Conservation (phyloP, 495 filamentous ascomycete genomes). For the Glonium stellatum region DNA sequence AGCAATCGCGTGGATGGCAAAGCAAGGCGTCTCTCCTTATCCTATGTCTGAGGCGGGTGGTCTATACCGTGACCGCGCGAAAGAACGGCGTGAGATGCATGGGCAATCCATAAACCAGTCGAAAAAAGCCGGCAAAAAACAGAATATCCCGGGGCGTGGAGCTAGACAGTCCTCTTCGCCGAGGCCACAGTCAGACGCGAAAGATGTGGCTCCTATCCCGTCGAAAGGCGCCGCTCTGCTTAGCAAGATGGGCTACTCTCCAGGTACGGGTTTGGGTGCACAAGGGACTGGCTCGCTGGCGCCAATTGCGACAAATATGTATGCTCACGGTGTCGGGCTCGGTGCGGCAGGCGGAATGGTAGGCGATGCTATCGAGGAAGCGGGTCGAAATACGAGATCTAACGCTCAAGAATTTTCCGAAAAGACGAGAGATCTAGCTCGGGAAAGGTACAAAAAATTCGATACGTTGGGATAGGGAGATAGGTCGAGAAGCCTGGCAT, state of each 20-base stretch:
- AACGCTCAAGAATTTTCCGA: constrained; percentile 68
- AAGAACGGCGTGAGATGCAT: constrained; percentile 70
- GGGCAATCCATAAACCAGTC: constrained; percentile 43
- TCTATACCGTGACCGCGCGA: constrained; percentile 73
- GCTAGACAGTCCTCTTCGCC: too few relatives aligned
- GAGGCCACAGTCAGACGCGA: constrained; percentile 3
- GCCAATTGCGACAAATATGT: constrained; percentile 70
- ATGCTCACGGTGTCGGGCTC: constrained; percentile 75
- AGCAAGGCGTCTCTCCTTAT: too few relatives aligned
- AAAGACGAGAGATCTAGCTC: constrained; percentile 46
- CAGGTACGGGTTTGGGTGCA: constrained; percentile 73
- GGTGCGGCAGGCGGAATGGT: constrained; percentile 77
- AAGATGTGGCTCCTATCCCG: constrained; percentile 34
- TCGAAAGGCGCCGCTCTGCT: constrained; percentile 84
- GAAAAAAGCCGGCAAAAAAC: too few relatives aligned
- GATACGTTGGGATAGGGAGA: constrained; percentile 27
- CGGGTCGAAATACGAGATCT: constrained; percentile 61
- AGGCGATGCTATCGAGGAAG: constrained; percentile 78
- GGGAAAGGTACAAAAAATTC: constrained; percentile 66
- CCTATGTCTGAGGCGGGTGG: too few relatives aligned
- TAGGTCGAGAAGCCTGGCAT: too few relatives aligned
- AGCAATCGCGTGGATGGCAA: too few relatives aligned
- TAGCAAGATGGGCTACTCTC: constrained; percentile 86
- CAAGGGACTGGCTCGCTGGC: constrained; percentile 69
- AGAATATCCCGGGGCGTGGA: too few relatives aligned